Evolutionary conservation across 73 alveolate species (phyloP).

Genomic region (Breviolum minutum): DNA sequence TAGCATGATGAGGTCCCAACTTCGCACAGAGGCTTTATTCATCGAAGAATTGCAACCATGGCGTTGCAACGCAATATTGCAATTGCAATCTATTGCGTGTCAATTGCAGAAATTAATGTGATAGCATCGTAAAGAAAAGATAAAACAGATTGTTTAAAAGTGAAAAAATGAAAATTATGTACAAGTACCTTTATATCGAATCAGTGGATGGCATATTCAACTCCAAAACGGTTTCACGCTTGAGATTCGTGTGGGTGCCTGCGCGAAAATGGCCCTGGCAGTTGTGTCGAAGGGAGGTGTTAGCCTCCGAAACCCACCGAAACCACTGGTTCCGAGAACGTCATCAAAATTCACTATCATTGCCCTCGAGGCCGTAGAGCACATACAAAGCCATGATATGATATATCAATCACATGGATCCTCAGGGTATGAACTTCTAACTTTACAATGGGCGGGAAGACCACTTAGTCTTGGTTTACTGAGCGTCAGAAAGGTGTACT

Average conservation of each 20-base stretch:
- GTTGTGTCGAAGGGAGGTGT: too few relatives aligned
- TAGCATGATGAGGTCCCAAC: neutral
- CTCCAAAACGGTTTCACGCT: neutral
- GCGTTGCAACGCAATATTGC: too few relatives aligned
- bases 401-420: neutral
- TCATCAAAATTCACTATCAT: neutral
- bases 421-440: neutral
- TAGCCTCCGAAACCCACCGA: neutral
- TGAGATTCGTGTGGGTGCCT: neutral
- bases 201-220: neutral
- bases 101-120: too few relatives aligned
- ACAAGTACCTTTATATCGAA: neutral
- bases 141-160: neutral
- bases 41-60: neutral
- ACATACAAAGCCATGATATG: neutral
- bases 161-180: neutral
- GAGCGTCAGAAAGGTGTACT: too few relatives aligned
- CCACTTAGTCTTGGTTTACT: too few relatives aligned
- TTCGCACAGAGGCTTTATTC: neutral
- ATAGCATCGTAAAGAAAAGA: neutral
- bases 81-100: too few relatives aligned
- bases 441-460: too few relatives aligned
- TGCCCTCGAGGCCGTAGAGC: neutral
- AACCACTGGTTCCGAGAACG: neutral
- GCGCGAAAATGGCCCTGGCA: too few relatives aligned